Evolutionary conservation across 257 asterid genomes (phyloP), one percentile per base, ranked within the genome.

Genomic region (Anisodus tanguticus): DNA sequence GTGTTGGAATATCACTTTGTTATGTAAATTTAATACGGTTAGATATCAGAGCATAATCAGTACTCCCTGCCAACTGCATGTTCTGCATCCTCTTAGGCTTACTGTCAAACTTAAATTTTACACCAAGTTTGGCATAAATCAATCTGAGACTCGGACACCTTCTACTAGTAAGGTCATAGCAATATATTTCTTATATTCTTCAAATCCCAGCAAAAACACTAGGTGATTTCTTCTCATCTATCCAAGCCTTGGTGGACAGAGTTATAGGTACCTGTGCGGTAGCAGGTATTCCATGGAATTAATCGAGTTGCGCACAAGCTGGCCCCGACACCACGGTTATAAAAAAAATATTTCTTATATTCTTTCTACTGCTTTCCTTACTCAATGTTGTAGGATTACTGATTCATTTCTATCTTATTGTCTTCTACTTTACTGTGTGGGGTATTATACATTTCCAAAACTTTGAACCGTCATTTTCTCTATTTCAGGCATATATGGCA

Each of bases 401-500:
- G 49, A 77, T 77, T 53, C 47, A 13, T 2, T 53, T 26, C 3
- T 53, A 81, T 47, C 49, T 81, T 45, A 63, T 19, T 62, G 31
- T 81, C 35, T 62, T 62, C 57, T 62, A 62, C 84, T 62, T 63
- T n/a, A 62, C 19, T 81, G 11, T 31, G 3, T 3, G 2, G 74
- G 13, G 5, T 81, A 47, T 22, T 22, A 31, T 63, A 62, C 84
- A 62, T 43, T 6, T 79, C 62, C 11, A 45, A 47, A 80, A 43
- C 83, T 57, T 83, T 79, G 47, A 83, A 66, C 7, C 53, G 70
- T 80, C 16, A 39, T 58, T 47, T 67, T 4, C 74, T 84, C 45
- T 85, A 60, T 83, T 82, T 80, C 89, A 89, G 92, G 92, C 90
- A 68, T 77, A 84, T 83, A 74, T 89, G 92, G 90, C 88, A 62